Conservation (phyloP, 768 basidiomycete species). For the Pilatotrama ljubarskyi region DNA sequence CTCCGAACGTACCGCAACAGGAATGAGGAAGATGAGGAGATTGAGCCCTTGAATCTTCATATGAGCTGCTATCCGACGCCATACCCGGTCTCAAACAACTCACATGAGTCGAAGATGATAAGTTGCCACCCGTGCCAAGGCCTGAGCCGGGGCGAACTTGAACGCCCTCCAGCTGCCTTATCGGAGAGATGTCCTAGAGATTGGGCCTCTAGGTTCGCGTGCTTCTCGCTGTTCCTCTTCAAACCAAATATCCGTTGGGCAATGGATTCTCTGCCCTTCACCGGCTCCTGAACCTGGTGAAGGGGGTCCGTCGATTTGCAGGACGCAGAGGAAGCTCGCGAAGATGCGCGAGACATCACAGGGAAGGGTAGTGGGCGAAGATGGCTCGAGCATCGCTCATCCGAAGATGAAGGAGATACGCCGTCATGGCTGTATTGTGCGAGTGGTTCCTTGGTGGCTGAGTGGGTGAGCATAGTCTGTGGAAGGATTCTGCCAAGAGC, state of each 20-base stretch:
- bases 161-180: constrained; percentile 8
- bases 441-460: constrained; percentile 21
- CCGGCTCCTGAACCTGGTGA: constrained; percentile 7
- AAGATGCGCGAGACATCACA: constrained; percentile 19
- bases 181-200: constrained; percentile 8
- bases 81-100: too few species aligned
- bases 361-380: constrained; percentile 16
- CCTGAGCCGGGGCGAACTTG: constrained; percentile 11
- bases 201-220: constrained; percentile 5
- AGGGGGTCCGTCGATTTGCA: constrained; percentile 27
- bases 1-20: constrained; percentile 61
- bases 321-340: constrained; percentile 25
- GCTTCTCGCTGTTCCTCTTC: constrained; percentile 2
- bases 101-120: constrained; percentile 59
- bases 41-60: constrained; percentile 60
- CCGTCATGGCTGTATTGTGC: constrained; percentile 8
- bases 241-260: constrained; percentile 9
- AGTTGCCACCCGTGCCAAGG: constrained; percentile 52
- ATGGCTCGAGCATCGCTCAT: constrained; percentile 10
- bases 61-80: too few species aligned
- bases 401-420: constrained; percentile 14
- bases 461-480: constrained; percentile 23
- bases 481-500: neutral
- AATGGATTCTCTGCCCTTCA: neutral
- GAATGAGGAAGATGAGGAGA: constrained; percentile 61